Conservation (phyloP, 306 rosid genomes). For the Citrullus colocynthis region DNA sequence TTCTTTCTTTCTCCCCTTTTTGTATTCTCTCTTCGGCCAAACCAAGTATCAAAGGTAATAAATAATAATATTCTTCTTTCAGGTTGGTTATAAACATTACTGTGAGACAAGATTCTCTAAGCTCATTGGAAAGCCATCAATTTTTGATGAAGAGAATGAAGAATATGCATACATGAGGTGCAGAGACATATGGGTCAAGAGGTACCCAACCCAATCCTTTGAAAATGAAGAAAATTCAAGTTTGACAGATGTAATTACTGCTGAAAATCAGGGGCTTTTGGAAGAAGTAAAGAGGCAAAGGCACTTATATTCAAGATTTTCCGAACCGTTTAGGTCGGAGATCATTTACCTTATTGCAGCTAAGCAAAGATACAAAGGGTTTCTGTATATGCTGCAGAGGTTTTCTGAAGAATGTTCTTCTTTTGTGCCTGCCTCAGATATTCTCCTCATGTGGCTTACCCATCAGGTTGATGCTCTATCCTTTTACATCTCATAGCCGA, state of each 20-base stretch:
- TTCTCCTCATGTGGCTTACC: constrained; percentile 66
- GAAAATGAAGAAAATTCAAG: constrained; percentile 48
- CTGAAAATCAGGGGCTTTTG: constrained; percentile 20
- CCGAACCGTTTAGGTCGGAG: constrained; percentile 61
- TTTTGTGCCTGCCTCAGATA: constrained; percentile 70
- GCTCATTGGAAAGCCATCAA: constrained; percentile 49
- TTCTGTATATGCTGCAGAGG: constrained; percentile 43
- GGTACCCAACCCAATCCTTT: constrained; percentile 58
- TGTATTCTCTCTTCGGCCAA: background rate
- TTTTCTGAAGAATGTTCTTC: constrained; percentile 28
- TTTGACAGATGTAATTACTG: constrained; percentile 4
- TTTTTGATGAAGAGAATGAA: constrained; percentile 73
- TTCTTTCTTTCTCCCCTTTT: background rate
- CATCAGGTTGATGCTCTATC: constrained; percentile 52
- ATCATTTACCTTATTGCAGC: constrained; percentile 58
- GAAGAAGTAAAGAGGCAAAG: constrained; percentile 35
- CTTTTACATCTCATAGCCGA: no score
- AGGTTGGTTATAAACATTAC: constrained; percentile 55
- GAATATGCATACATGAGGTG: constrained; percentile 71
- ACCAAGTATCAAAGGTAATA: background rate
- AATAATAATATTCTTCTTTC: background rate
- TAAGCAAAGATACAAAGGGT: constrained; percentile 65
- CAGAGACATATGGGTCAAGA: constrained; percentile 44
- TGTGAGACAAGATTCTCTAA: constrained; percentile 55
- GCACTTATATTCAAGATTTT: constrained; percentile 31